A percentile compares a stretch with the other conserved stretches of the same genome.
These are phyloP conservation scores for Eimeria brunetti DNA, from an alignment of 169 alveolate genomes.

Conservation along the genomic window DNA sequence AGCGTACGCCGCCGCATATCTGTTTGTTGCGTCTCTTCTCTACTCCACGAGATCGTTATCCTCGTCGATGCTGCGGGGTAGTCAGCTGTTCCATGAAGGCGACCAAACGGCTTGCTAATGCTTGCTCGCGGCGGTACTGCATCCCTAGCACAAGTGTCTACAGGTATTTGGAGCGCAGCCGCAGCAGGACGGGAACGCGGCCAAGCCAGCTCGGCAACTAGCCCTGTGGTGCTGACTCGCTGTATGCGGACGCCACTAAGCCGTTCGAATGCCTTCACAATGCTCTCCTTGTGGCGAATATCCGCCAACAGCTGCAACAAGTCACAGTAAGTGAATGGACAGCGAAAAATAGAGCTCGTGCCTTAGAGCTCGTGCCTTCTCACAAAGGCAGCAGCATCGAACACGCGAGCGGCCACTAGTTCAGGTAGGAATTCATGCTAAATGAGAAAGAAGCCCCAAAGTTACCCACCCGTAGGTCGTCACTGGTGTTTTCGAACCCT, in stretches of 20 bases:
- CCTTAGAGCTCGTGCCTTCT: not conserved
- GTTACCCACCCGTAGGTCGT: slow-evolving; percentile 51
- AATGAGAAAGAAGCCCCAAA: not conserved
- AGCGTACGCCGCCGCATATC: not conserved
- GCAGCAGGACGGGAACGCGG: slow-evolving; percentile 75
- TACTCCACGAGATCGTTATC: slow-evolving; percentile 41
- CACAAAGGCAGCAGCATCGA: not conserved
- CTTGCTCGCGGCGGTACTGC: not conserved
- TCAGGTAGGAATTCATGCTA: not conserved
- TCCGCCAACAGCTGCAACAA: slow-evolving; percentile 73
- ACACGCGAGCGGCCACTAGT: not conserved
- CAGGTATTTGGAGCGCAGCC: slow-evolving; percentile 27
- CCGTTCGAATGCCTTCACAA: slow-evolving; percentile 69
- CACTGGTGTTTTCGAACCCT: slow-evolving; percentile 42
- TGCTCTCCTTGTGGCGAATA: slow-evolving; percentile 70
- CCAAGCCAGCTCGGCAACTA: slow-evolving; percentile 71
- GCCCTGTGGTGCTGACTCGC: slow-evolving; percentile 52
- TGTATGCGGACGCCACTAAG: slow-evolving; percentile 66
- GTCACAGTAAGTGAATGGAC: not conserved
- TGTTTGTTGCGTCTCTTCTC: not conserved
- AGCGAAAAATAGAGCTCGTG: not conserved
- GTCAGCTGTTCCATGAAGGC: slow-evolving; percentile 13
- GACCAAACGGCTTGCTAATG: not conserved
- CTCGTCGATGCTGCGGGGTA: slow-evolving; percentile 36
- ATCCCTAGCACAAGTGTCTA: not conserved